Evolutionary conservation across 1,139 yeast genomes (phyloP).

Genomic region (Saccharomyces hybrid): DNA sequence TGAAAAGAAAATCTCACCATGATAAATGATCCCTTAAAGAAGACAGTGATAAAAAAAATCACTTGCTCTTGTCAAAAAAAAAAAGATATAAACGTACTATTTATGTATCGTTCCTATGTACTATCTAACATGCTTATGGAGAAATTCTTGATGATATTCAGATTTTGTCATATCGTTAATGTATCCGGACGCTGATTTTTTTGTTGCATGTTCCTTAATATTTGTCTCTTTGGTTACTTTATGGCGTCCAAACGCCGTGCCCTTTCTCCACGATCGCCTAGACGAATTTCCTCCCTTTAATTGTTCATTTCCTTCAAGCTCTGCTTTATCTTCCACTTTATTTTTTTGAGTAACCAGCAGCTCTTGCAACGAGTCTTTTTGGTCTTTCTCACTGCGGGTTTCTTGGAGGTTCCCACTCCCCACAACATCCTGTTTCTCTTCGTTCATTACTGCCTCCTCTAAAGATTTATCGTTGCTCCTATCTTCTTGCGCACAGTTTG

Average conservation of each 20-base stretch:
- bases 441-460: slow-evolving; percentile 17
- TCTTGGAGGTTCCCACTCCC: slow-evolving; percentile 16
- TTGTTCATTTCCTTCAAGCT: slow-evolving; percentile 32
- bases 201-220: slow-evolving; percentile 18
- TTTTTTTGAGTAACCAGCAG: slow-evolving; percentile 46
- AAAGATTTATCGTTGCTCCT: slow-evolving; percentile 10
- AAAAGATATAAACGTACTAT: background rate
- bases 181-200: slow-evolving; percentile 30
- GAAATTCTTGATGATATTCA: slow-evolving; percentile 62
- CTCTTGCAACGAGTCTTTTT: slow-evolving; percentile 43
- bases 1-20: slow-evolving; percentile 1
- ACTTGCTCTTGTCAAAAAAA: background rate
- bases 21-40: background rate
- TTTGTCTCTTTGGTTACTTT: slow-evolving; percentile 37
- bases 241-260: slow-evolving; percentile 37
- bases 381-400: slow-evolving; percentile 28
- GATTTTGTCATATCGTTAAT: slow-evolving; percentile 64
- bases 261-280: slow-evolving; percentile 45
- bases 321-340: slow-evolving; percentile 33
- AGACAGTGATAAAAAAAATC: background rate
- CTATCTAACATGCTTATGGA: slow-evolving; percentile 55
- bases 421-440: slow-evolving; percentile 10
- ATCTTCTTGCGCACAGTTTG: slow-evolving; percentile 8
- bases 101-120: background rate
- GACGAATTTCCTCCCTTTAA: slow-evolving; percentile 39